phyloP scores from a whole-genome alignment of 345 rosid genomes.

The Citrus reticulata region DNA sequence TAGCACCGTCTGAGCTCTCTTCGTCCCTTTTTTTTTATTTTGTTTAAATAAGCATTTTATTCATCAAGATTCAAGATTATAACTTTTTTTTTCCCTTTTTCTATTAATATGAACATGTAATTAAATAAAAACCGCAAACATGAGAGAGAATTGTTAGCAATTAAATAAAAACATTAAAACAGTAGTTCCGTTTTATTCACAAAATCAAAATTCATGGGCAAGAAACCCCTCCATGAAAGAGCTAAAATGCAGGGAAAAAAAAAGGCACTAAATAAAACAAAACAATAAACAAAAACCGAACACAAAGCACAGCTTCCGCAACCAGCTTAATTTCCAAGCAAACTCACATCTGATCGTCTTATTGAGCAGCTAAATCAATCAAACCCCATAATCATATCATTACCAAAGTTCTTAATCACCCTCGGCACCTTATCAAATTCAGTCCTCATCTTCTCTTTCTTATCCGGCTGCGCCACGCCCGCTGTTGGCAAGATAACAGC shows the following conservation, averaged over 20 bases:
- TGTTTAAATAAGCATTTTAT: too few relatives aligned
- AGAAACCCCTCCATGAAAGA: too few relatives aligned
- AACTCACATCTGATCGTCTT: background rate
- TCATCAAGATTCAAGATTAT: too few relatives aligned
- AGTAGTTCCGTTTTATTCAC: background rate
- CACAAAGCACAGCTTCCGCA: background rate
- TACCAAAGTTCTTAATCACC: slow-evolving; percentile 22
- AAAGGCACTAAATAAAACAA: too few relatives aligned
- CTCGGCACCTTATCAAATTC: background rate
- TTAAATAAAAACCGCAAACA: too few relatives aligned
- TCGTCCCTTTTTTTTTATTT: rapidly evolving
- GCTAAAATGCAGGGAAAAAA: too few relatives aligned
- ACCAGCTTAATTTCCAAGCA: background rate
- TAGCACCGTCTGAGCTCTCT: background rate
- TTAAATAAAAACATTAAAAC: background rate
- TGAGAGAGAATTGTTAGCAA: too few relatives aligned
- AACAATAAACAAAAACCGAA: too few relatives aligned
- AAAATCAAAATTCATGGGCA: background rate
- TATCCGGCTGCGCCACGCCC: slow-evolving; percentile 42
- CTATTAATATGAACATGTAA: too few relatives aligned
- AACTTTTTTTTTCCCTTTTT: too few relatives aligned
- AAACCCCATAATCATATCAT: background rate
- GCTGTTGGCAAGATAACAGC: slow-evolving; percentile 66
- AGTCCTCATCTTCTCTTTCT: slow-evolving; percentile 9
- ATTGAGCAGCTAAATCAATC: too few relatives aligned